phyloP scores from a whole-genome alignment of 2,329 filamentous ascomycete species.

The Thyridium curvatum region DNA sequence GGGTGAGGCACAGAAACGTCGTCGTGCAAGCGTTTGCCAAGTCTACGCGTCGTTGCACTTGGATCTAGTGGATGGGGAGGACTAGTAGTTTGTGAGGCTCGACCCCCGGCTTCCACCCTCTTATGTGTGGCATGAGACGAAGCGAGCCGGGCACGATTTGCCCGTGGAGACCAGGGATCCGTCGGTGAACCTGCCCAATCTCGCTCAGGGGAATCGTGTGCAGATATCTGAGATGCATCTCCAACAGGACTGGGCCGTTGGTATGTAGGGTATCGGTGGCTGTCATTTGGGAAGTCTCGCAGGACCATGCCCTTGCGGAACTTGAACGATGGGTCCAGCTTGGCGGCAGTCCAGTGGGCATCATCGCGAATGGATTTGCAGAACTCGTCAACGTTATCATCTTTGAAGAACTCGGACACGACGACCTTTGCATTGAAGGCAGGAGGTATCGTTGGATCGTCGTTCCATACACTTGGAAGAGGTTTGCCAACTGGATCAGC shows the following conservation, averaged over 20 bases:
- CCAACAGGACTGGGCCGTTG: background rate
- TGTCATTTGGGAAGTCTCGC: conserved; percentile 12
- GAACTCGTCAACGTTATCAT: conserved; percentile 36
- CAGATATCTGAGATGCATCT: conserved; percentile 9
- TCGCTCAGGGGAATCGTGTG: conserved; percentile 10
- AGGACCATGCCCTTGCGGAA: conserved; percentile 17
- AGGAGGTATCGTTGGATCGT: conserved; percentile 38
- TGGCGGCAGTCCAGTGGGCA: conserved; percentile 29
- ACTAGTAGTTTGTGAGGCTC: too few relatives aligned
- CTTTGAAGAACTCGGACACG: conserved; percentile 36
- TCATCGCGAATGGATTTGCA: conserved; percentile 32
- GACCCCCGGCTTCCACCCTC: too few relatives aligned
- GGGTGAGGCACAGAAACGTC: too few relatives aligned
- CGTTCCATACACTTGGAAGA: conserved; percentile 32
- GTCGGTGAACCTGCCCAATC: background rate
- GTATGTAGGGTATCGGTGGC: conserved; percentile 18
- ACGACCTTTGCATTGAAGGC: conserved; percentile 35
- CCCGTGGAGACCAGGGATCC: too few relatives aligned
- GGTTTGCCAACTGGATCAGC: conserved; percentile 43
- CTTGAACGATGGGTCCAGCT: conserved; percentile 37
- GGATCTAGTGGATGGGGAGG: too few relatives aligned
- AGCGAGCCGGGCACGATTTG: too few relatives aligned
- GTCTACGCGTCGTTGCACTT: too few relatives aligned
- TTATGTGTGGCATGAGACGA: too few relatives aligned
- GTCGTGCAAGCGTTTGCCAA: too few relatives aligned